A percentile compares a stretch with the other conserved stretches of the same genome.
These are phyloP conservation scores for Coleophoma cylindrospora DNA, from an alignment of 2,329 filamentous ascomycete genomes.

Conservation along the genomic window DNA sequence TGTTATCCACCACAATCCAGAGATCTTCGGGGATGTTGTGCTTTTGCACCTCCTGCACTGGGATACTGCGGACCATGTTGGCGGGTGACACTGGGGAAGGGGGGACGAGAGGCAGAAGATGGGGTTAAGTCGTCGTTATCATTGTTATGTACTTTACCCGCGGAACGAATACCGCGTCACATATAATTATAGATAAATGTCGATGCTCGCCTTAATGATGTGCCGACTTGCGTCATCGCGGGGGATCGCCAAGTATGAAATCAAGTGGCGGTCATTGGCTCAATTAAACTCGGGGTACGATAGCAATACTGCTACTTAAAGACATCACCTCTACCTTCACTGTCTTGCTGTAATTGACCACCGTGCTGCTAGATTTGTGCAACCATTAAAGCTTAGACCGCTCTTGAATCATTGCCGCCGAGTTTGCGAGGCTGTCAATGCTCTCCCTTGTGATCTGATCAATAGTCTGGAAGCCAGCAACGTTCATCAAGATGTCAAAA, in stretches of 20 bases:
- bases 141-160: neutral
- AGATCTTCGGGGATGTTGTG: constrained; percentile 45
- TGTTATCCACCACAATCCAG: constrained; percentile 65
- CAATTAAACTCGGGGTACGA: too few relatives aligned
- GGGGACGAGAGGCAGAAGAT: too few relatives aligned
- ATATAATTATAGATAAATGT: too few relatives aligned
- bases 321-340: too few relatives aligned
- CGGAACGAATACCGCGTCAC: neutral
- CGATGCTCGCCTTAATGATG: too few relatives aligned
- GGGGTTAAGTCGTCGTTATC: too few relatives aligned
- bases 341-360: too few relatives aligned
- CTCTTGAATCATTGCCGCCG: neutral
- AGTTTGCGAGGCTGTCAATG: neutral
- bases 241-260: too few relatives aligned
- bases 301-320: too few relatives aligned
- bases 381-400: neutral
- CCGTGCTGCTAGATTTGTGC: too few relatives aligned
- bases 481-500: constrained; percentile 57
- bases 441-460: constrained; percentile 41
- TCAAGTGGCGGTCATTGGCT: too few relatives aligned
- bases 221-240: too few relatives aligned
- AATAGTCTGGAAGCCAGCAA: constrained; percentile 48
- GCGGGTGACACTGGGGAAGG: neutral
- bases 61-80: constrained; percentile 24
- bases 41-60: constrained; percentile 36